phyloP scores from a whole-genome alignment of 1,139 yeast genomes.

The Kodamaea plutei region DNA sequence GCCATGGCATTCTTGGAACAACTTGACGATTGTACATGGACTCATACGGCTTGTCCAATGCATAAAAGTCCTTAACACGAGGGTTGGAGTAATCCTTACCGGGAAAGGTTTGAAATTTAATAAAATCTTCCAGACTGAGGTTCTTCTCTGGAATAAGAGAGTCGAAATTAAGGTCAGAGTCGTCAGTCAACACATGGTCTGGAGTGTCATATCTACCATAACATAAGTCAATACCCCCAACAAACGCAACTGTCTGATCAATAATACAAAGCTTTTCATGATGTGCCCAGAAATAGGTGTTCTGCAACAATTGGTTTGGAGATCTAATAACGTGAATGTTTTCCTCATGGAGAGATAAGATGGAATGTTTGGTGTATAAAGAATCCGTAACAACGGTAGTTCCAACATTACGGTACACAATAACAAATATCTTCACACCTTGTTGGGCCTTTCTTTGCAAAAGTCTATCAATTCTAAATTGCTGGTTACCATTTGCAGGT shows the following conservation, averaged over 20 bases:
- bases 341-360: constrained; percentile 72
- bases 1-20: constrained; percentile 99
- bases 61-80: constrained; percentile 80
- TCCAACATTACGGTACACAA: constrained; percentile 94
- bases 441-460: constrained; percentile 87
- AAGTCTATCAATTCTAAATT: constrained; percentile 86
- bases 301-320: constrained; percentile 91
- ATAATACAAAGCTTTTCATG: constrained; percentile 89
- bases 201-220: constrained; percentile 96
- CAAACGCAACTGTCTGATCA: constrained; percentile 83
- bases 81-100: constrained; percentile 98
- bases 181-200: constrained; percentile 87
- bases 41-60: constrained; percentile 80
- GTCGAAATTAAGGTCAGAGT: constrained; percentile 43
- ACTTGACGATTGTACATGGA: constrained; percentile 83
- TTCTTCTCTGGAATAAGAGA: constrained; percentile 27
- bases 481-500: constrained; percentile 93
- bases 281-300: constrained; percentile 97
- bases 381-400: constrained; percentile 93
- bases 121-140: constrained; percentile 29
- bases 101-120: constrained; percentile 73
- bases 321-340: constrained; percentile 90
- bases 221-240: constrained; percentile 95
- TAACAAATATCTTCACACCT: constrained; percentile 90
- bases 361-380: constrained; percentile 87